These are phyloP conservation scores for Aspergillus sclerotioniger DNA, from an alignment of 495 filamentous ascomycete genomes.

Conservation along the genomic window DNA sequence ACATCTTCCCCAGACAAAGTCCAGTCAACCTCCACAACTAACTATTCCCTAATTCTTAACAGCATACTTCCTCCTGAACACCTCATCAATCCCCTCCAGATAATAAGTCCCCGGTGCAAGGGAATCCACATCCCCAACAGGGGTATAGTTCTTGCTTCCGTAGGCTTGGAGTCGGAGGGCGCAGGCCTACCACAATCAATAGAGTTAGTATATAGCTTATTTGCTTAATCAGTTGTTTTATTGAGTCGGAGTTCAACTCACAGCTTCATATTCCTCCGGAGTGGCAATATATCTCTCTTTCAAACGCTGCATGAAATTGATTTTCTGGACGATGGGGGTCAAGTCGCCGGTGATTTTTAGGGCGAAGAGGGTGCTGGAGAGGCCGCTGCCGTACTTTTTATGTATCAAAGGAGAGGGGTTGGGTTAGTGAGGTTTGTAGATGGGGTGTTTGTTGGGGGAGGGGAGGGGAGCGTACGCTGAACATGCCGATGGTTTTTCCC, in stretches of 20 bases:
- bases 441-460: slow-evolving; percentile 68
- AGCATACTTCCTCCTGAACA: slow-evolving; percentile 87
- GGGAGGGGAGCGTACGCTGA: slow-evolving; percentile 89
- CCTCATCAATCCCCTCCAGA: slow-evolving; percentile 82
- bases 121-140: slow-evolving; percentile 68
- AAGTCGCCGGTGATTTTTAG: not conserved
- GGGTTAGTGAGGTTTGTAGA: slow-evolving; percentile 70
- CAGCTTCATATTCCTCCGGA: not conserved
- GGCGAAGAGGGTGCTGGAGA: not conserved
- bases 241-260: slow-evolving; percentile 27
- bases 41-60: slow-evolving; percentile 66
- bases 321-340: not conserved
- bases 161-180: slow-evolving; percentile 89
- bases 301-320: not conserved
- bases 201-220: no score
- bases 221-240: no score
- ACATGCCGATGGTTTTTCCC: slow-evolving; percentile 85
- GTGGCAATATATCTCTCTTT: not conserved
- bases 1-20: no score
- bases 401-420: slow-evolving; percentile 42
- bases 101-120: slow-evolving; percentile 82
- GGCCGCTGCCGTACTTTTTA: not conserved
- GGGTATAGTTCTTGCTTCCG: slow-evolving; percentile 84
- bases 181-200: slow-evolving; percentile 62
- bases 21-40: no score